These are phyloP conservation scores for Endoconidiophora polonica DNA, from an alignment of 2,329 filamentous ascomycete genomes.

Conservation along the genomic window DNA sequence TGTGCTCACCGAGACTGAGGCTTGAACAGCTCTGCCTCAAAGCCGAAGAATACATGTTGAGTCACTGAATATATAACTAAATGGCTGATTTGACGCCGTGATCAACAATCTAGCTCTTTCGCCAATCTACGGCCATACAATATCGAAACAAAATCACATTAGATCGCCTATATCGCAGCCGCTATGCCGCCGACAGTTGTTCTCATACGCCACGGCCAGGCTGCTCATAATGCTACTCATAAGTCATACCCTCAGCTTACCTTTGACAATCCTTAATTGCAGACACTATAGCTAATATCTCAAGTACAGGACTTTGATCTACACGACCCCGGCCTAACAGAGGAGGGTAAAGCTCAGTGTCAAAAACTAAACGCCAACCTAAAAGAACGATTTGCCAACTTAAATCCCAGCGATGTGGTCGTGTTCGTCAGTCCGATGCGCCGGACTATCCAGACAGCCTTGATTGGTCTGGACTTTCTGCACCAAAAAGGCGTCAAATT, in stretches of 20 bases:
- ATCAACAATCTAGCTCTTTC: neutral
- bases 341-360: slow-evolving; percentile 34
- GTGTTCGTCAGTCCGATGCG: slow-evolving; percentile 50
- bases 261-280: neutral
- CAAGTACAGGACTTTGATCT: slow-evolving; percentile 29
- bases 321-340: slow-evolving; percentile 34
- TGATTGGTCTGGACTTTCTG: slow-evolving; percentile 40
- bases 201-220: slow-evolving; percentile 77
- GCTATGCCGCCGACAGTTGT: slow-evolving; percentile 46
- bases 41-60: no score
- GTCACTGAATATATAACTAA: no score
- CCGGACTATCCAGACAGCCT: slow-evolving; percentile 47
- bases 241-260: slow-evolving; percentile 21
- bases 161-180: neutral
- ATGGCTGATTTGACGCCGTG: no score
- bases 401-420: slow-evolving; percentile 23
- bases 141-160: neutral
- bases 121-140: neutral
- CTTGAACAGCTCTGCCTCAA: no score
- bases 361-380: slow-evolving; percentile 27
- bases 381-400: slow-evolving; percentile 21
- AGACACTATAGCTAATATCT: neutral
- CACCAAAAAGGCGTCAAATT: slow-evolving; percentile 36
- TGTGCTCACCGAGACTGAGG: neutral
- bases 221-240: slow-evolving; percentile 36